Evolutionary conservation across 768 basidiomycete genomes (phyloP).

Genomic region (Kwoniella dejecticola): DNA sequence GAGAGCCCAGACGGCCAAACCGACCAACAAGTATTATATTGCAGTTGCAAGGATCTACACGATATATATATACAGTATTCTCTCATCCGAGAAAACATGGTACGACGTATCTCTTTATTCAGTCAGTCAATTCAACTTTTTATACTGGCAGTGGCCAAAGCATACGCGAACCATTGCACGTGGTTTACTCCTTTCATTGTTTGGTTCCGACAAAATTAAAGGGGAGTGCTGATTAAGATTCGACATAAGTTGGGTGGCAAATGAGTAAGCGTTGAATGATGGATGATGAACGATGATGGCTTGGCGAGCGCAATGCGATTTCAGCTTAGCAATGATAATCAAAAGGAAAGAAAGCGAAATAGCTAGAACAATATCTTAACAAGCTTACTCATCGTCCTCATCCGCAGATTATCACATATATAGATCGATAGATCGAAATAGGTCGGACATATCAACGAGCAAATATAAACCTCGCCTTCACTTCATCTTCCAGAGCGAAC

Average conservation of each 20-base stretch:
- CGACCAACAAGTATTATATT: neutral
- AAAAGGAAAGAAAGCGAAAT: conserved; percentile 2
- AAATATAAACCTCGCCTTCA: too few relatives aligned
- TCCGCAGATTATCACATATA: neutral
- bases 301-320: conserved; percentile 2
- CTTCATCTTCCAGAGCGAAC: too few relatives aligned
- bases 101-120: conserved; percentile 13
- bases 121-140: conserved; percentile 8
- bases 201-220: conserved; percentile 12
- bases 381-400: conserved; percentile 8
- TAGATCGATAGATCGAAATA: neutral
- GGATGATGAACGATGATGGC: too few relatives aligned
- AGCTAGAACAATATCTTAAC: conserved; percentile 11
- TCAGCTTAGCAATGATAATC: neutral
- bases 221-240: neutral
- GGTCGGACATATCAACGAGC: neutral
- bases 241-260: conserved; percentile 18
- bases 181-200: neutral
- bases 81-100: neutral
- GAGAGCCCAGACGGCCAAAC: neutral
- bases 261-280: conserved; percentile 8
- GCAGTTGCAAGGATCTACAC: neutral
- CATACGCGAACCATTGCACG: conserved; percentile 1
- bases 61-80: neutral
- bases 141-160: neutral